A percentile compares a stretch with the other conserved stretches of the same genome.
These are phyloP conservation scores for Boletellus dicymbophilus DNA, from an alignment of 1,284 basidiomycete species.

Conservation along the genomic window DNA sequence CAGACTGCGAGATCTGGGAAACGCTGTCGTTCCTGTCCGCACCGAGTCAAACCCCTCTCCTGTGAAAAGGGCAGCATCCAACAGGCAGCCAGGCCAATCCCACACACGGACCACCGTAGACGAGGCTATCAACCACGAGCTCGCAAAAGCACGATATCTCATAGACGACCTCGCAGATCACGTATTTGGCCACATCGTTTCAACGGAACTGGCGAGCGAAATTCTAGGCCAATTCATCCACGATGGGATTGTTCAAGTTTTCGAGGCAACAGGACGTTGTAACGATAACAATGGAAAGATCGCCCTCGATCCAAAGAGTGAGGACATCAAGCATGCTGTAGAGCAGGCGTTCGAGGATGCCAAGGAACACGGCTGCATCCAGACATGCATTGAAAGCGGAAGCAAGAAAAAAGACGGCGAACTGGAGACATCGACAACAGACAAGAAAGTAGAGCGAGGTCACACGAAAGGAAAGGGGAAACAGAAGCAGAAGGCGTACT, in stretches of 20 bases:
- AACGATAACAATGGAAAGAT: too few species aligned
- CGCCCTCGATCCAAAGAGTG: not conserved
- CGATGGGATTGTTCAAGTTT: not conserved
- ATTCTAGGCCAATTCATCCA: not conserved
- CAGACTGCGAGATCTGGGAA: not conserved
- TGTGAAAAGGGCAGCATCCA: not conserved
- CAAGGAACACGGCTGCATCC: not conserved
- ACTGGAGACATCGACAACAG: not conserved
- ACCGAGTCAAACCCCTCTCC: conserved; percentile 1
- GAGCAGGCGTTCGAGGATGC: not conserved
- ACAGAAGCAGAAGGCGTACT: not conserved
- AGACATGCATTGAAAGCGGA: too few species aligned
- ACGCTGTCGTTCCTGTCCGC: not conserved
- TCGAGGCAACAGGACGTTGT: not conserved
- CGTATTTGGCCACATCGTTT: too few species aligned
- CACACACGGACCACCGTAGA: too few species aligned
- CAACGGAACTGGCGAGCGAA: too few species aligned
- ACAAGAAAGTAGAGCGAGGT: too few species aligned
- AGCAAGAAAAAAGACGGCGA: not conserved
- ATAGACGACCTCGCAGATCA: too few species aligned
- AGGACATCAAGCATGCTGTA: not conserved
- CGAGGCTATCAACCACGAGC: too few species aligned
- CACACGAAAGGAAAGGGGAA: not conserved
- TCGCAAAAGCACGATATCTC: too few species aligned
- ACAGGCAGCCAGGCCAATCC: too few species aligned